Percentiles rank a stretch among this genome's conserved stretches.
Evolutionary conservation across 2,329 filamentous ascomycete species (phyloP).

Genomic region (Aspergillus calidoustus): DNA sequence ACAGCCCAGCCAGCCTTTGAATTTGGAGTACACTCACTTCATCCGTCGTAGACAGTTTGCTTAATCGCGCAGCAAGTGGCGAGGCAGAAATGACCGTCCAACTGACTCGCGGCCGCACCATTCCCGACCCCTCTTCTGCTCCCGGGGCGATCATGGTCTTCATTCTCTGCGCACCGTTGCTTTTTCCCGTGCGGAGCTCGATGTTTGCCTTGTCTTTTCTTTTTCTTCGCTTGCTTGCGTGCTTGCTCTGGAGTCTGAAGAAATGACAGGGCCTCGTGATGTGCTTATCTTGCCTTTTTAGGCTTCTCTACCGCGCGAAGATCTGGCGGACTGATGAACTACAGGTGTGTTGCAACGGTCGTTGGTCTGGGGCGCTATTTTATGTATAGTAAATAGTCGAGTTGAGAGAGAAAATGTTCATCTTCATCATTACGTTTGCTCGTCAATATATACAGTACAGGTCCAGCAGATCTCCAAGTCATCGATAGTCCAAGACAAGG

Average conservation of each 20-base stretch:
- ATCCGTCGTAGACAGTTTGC: neutral
- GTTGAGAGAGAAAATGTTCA: neutral
- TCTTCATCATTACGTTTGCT: constrained; percentile 1
- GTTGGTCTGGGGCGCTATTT: neutral
- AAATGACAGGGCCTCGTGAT: neutral
- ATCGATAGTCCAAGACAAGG: constrained; percentile 9
- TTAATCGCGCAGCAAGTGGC: neutral
- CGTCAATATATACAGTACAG: constrained; percentile 14
- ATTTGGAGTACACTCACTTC: neutral
- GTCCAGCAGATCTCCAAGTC: neutral
- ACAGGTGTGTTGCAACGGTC: neutral
- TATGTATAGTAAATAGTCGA: neutral
- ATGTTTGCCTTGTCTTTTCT: neutral
- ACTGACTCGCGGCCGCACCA: neutral
- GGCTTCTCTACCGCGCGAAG: neutral
- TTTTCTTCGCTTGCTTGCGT: neutral
- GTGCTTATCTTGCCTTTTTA: neutral
- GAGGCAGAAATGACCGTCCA: neutral
- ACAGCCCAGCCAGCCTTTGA: neutral
- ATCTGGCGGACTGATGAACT: neutral
- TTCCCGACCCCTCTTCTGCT: too few relatives aligned
- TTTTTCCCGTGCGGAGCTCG: neutral
- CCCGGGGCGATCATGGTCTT: neutral
- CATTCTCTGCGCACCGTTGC: neutral
- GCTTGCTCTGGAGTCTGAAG: neutral